phyloP scores from a whole-genome alignment of 2,329 filamentous ascomycete species.

The Verticillium dahliae region DNA sequence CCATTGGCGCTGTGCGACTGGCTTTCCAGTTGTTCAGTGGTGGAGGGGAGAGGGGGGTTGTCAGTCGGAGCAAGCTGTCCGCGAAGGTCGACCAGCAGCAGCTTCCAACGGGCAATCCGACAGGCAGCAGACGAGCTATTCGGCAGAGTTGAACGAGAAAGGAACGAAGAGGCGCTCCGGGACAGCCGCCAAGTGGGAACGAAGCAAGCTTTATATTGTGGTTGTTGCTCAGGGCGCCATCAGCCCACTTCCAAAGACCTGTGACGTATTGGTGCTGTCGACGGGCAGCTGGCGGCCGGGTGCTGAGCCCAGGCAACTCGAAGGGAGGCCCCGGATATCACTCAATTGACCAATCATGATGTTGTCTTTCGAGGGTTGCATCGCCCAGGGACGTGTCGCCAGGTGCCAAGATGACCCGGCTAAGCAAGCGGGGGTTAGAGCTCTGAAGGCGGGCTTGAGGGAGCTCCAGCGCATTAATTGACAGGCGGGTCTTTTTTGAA shows the following conservation, averaged over 20 bases:
- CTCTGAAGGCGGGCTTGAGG: background rate
- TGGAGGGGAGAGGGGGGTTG: conserved; percentile 5
- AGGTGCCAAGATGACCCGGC: background rate
- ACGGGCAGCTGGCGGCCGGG: background rate
- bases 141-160: background rate
- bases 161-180: background rate
- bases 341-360: background rate
- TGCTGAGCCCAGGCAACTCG: background rate
- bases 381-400: background rate
- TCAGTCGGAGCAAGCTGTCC: background rate
- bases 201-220: background rate
- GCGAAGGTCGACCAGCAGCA: background rate
- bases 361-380: background rate
- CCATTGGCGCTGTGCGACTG: conserved; percentile 25
- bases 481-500: background rate
- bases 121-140: background rate
- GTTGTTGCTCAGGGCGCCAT: background rate
- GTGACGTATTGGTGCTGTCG: background rate
- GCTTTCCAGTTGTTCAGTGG: background rate
- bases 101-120: background rate
- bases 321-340: background rate
- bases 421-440: background rate
- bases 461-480: background rate
- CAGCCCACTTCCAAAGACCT: background rate
- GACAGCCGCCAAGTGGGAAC: background rate